Base-by-base conservation (phyloP, 352 stramenopile species). In the Globisporangium paroecandrum region DNA sequence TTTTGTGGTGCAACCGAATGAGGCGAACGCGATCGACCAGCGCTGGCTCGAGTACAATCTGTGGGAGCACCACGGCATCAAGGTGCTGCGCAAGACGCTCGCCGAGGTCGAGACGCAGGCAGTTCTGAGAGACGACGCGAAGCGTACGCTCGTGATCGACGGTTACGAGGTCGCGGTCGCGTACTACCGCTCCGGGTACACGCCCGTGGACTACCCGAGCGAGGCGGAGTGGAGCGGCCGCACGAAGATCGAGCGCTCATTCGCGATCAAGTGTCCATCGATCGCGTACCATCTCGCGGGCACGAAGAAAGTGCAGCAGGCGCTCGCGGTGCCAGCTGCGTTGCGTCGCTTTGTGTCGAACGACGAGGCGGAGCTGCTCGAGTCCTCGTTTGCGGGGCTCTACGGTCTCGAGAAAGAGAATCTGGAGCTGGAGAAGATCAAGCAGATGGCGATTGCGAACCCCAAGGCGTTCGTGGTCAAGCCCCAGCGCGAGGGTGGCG, bases 261-360 rank as follows among this genome's bases (percentile, higher is more conserved):
- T 78, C 53, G 94, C 96, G 13, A 97, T 98, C 72, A 99, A 99
- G 78, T 99, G 96, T 58, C 97, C 97, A 34, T 95, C 85, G 49
- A 91, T 99, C 51, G 87, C 92, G 47, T 99, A 99, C 74, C 97
- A 99, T 69, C 82, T 99, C 57, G 93, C 95, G 5, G 97, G 97
- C 58, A 98, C 95, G 22, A 99, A 99, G 81, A 99, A 99, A 74
- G 94, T 99, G 32, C 97, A 99, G 77, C 97, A 99, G 73, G 93
- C 95, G 66, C 79, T 99, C 41, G 94, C 95, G 13, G 75, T 85
- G 13, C 81, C 83, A 0, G 78, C 82, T 0, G 81, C 90, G 4
- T 68, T 99, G 60, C 93, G 98, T 71, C 80, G 79, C 27, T 98
- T 99, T 67, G 81, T 98, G 76, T 79, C 69, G 0, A 75, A 94